Conservation (phyloP, 1,139 yeast genomes). For the Debaryomyces subglobosus region DNA sequence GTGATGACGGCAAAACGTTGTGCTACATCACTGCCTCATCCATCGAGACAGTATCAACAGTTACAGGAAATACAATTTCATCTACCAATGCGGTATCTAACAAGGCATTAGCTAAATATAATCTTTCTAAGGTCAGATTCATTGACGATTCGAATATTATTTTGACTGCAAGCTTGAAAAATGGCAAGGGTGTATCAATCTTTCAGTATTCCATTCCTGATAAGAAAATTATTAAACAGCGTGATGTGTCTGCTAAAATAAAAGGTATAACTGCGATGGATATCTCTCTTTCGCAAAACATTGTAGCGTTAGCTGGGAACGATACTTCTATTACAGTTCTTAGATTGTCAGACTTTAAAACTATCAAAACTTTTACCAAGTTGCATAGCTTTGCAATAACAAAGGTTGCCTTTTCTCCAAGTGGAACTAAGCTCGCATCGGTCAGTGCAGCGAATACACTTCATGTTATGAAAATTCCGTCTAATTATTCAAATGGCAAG, state of each 20-base stretch:
- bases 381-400: slow-evolving; percentile 86
- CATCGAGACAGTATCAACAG: slow-evolving; percentile 55
- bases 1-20: slow-evolving; percentile 52
- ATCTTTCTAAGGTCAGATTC: slow-evolving; percentile 63
- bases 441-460: slow-evolving; percentile 83
- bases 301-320: slow-evolving; percentile 75
- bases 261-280: slow-evolving; percentile 76
- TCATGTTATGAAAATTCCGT: slow-evolving; percentile 63
- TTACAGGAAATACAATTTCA: slow-evolving; percentile 44
- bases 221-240: slow-evolving; percentile 45
- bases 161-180: slow-evolving; percentile 57
- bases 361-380: slow-evolving; percentile 53
- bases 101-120: slow-evolving; percentile 33
- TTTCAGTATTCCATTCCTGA: slow-evolving; percentile 46
- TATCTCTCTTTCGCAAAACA: slow-evolving; percentile 41
- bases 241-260: slow-evolving; percentile 53
- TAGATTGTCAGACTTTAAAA: slow-evolving; percentile 52
- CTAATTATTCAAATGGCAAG: slow-evolving; percentile 46
- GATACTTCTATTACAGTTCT: slow-evolving; percentile 68
- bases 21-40: slow-evolving; percentile 58
- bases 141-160: slow-evolving; percentile 54
- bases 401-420: slow-evolving; percentile 67
- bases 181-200: slow-evolving; percentile 44
- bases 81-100: slow-evolving; percentile 29
- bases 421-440: slow-evolving; percentile 70